Conservation (phyloP, 495 filamentous ascomycete genomes). For the Neurospora sp. region DNA sequence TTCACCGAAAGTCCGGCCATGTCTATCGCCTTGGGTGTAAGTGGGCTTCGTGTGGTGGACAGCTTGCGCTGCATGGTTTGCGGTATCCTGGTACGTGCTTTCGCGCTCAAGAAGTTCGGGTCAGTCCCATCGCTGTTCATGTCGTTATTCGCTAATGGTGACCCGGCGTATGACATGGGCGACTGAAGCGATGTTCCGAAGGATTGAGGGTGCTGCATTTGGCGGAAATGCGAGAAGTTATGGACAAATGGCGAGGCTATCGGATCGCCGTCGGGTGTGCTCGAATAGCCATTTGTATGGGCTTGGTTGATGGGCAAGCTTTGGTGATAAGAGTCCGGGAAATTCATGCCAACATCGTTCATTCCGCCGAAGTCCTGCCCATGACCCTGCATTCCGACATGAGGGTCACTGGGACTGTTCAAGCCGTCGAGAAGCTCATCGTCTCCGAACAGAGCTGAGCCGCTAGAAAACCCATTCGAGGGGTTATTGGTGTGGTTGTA, state of each 20-base stretch:
- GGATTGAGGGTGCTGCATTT: slow-evolving; percentile 48
- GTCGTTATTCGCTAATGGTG: slow-evolving; percentile 43
- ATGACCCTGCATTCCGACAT: slow-evolving; percentile 36
- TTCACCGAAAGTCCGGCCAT: slow-evolving; percentile 29
- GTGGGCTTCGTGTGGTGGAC: slow-evolving; percentile 61
- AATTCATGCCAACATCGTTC: slow-evolving; percentile 38
- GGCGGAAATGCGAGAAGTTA: slow-evolving; percentile 61
- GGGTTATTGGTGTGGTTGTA: slow-evolving; percentile 26
- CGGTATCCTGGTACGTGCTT: slow-evolving; percentile 41
- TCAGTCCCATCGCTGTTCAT: slow-evolving; percentile 45
- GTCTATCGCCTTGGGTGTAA: slow-evolving; percentile 61
- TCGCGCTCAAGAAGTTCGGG: slow-evolving; percentile 44
- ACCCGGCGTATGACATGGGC: slow-evolving; percentile 38
- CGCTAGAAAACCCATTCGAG: slow-evolving; percentile 29
- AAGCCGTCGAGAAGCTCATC: slow-evolving; percentile 56
- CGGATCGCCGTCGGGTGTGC: slow-evolving; percentile 77
- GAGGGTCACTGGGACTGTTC: slow-evolving; percentile 35
- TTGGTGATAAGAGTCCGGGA: slow-evolving; percentile 29
- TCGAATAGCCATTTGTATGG: slow-evolving; percentile 67
- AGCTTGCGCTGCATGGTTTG: slow-evolving; percentile 58
- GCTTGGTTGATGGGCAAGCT: slow-evolving; percentile 38
- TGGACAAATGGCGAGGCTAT: slow-evolving; percentile 80
- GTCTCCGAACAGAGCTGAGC: slow-evolving; percentile 47
- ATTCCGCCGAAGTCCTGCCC: slow-evolving; percentile 37
- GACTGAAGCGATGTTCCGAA: slow-evolving; percentile 42